Evolutionary conservation across 495 filamentous ascomycete genomes (phyloP).

Genomic region (Penicillium soppii): DNA sequence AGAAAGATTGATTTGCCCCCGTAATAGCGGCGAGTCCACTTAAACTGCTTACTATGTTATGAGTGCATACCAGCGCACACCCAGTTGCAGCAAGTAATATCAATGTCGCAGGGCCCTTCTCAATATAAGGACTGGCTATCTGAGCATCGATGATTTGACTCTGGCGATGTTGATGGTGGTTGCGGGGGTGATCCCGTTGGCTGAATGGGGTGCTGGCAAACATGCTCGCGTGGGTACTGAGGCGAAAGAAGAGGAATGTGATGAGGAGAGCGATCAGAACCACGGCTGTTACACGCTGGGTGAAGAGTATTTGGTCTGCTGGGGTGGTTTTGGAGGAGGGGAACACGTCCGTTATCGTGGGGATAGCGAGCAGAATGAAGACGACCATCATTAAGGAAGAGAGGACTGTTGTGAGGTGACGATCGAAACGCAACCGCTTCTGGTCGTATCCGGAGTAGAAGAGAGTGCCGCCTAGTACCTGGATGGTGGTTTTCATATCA

Average conservation of each 20-base stretch:
- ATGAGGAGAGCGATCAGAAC: conserved; percentile 67
- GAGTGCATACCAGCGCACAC: conserved; percentile 20
- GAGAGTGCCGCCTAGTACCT: conserved; percentile 25
- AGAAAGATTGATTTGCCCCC: conserved; percentile 20
- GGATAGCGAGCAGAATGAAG: conserved; percentile 20
- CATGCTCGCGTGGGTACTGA: conserved; percentile 24
- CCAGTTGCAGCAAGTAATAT: conserved; percentile 13
- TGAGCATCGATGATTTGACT: background rate
- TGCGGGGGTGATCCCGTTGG: background rate
- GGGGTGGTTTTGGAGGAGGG: conserved; percentile 5
- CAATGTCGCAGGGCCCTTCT: background rate
- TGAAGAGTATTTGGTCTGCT: conserved; percentile 39
- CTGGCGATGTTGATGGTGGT: background rate
- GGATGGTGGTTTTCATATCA: background rate
- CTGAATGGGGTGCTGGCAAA: conserved; percentile 9
- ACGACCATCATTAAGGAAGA: conserved; percentile 27
- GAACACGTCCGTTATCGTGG: conserved; percentile 27
- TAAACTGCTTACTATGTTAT: conserved; percentile 25
- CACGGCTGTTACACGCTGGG: conserved; percentile 18
- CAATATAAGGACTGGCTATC: background rate
- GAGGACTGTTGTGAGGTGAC: conserved; percentile 19
- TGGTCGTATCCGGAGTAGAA: conserved; percentile 20
- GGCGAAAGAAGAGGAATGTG: conserved; percentile 60
- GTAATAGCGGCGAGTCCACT: conserved; percentile 9
- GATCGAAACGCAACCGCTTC: conserved; percentile 23